phyloP scores from a whole-genome alignment of 208 protist species.

The Leishmania tarentolae region DNA sequence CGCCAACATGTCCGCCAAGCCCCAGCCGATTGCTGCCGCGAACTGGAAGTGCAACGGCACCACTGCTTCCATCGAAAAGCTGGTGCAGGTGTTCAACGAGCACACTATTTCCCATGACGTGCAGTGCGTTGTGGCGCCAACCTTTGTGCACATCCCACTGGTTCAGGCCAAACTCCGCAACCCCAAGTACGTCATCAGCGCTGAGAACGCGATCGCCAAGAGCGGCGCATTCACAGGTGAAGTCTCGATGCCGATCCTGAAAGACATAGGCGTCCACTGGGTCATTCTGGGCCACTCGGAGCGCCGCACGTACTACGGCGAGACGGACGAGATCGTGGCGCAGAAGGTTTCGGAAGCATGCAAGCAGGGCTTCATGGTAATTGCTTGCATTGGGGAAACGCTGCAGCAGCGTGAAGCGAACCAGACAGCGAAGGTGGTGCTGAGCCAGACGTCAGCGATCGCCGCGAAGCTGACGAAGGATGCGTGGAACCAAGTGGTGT shows the following conservation, averaged over 20 bases:
- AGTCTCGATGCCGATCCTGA: constrained; percentile 90
- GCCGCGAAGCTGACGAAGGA: constrained; percentile 60
- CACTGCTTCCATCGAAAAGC: constrained; percentile 60
- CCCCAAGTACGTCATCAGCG: constrained; percentile 77
- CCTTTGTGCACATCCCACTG: constrained; percentile 82
- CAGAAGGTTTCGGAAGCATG: constrained; percentile 91
- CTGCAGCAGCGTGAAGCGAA: constrained; percentile 93
- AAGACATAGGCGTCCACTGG: constrained; percentile 94
- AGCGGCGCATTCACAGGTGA: constrained; percentile 92
- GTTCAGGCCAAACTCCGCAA: constrained; percentile 66
- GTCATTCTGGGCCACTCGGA: constrained; percentile 98
- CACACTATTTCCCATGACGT: constrained; percentile 68
- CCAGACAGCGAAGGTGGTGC: constrained; percentile 91
- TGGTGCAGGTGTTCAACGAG: constrained; percentile 78
- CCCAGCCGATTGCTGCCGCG: constrained; percentile 90
- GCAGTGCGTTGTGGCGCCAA: constrained; percentile 90
- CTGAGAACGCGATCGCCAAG: constrained; percentile 89
- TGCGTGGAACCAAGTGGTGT: constrained; percentile 93
- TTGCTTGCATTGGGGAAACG: constrained; percentile 98
- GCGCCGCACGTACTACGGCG: constrained; percentile 95
- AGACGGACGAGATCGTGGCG: constrained; percentile 92
- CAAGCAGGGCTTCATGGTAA: constrained; percentile 90
- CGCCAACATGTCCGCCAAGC: constrained; percentile 68
- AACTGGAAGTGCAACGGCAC: constrained; percentile 97
- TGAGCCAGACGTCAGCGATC: constrained; percentile 91